phyloP scores from a whole-genome alignment of 352 stramenopile genomes.

The Phytopythium oedochilum region DNA sequence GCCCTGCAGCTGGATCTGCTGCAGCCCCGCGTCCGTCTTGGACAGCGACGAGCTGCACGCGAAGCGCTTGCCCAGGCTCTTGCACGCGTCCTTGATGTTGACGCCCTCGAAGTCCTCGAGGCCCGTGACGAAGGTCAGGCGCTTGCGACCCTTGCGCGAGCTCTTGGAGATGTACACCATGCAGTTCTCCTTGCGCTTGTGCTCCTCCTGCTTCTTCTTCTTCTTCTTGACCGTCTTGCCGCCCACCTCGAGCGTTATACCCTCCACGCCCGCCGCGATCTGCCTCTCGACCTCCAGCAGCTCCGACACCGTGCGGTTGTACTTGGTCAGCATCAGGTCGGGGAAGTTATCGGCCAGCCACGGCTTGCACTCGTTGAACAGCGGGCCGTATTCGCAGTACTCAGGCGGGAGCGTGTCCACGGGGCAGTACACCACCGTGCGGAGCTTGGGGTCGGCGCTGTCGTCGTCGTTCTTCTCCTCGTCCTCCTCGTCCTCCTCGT shows the following conservation, averaged over 20 bases:
- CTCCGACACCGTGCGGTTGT: conserved; percentile 76
- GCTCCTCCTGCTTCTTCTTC: conserved; percentile 75
- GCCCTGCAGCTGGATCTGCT: conserved; percentile 81
- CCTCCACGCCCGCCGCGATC: conserved; percentile 74
- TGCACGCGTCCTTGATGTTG: conserved; percentile 82
- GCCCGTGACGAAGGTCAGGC: conserved; percentile 76
- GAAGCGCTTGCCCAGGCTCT: conserved; percentile 80
- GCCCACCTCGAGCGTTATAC: conserved; percentile 64
- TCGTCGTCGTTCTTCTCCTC: conserved; percentile 33
- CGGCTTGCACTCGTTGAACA: conserved; percentile 83
- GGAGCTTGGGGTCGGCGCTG: conserved; percentile 40
- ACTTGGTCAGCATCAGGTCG: conserved; percentile 73
- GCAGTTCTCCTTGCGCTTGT: conserved; percentile 66
- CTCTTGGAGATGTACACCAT: conserved; percentile 66
- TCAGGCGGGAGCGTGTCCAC: conserved; percentile 79
- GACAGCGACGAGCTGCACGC: conserved; percentile 78
- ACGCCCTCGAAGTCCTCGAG: conserved; percentile 77
- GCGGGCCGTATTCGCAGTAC: conserved; percentile 84
- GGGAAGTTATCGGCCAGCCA: conserved; percentile 76
- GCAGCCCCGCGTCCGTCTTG: conserved; percentile 67
- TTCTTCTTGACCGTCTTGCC: conserved; percentile 80
- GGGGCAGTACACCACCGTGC: conserved; percentile 74
- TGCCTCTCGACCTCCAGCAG: conserved; percentile 73
- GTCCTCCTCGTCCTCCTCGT: conserved; percentile 40
- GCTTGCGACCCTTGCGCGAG: conserved; percentile 74